Evolutionary conservation across 2,329 filamentous ascomycete genomes (phyloP), one percentile per base, ranked within the genome.

Genomic region (Aspergillus persii): DNA sequence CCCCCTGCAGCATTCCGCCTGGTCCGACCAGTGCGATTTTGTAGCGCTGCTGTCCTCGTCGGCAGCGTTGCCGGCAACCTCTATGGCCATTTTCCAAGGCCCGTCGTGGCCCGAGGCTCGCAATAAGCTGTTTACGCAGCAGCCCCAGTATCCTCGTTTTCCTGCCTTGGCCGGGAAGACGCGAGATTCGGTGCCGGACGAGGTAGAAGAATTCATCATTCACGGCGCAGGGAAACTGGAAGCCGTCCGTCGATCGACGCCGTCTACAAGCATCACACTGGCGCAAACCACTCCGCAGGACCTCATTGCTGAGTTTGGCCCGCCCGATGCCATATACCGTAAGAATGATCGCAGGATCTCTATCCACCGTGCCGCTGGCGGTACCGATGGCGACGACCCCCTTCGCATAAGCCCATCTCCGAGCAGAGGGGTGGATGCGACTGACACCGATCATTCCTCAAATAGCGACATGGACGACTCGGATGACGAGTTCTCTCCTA

Each of bases 221-320:
- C 84, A 92, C 65, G 92, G 91, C 4, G 89, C 88, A 53, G 93
- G 93, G 3, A 86, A 82, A 61, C 77, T 98, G 53, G 91, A 96
- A 72, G 79, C 97, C 2, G 80, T 90, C 53, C 87, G 92, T 61
- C 87, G 90, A 63, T 87, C 87, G 4, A 86, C 79, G 47, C 81
- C 82, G 33, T 84, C 86, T 0, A 86, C 92, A 58, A 87, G 84
- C 78, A 89, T 99, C 56, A 82, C 81, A 2, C 80, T 99, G 0
- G 92, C 92, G 50, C 87, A 95, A 71, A 98, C 94, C 0, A 96
- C 91, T 1, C 91, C 92, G 0, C 95, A 99, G 77, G 92, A 98
- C 66, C 80, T 99, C 2, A 86, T 98, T 23, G 89, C 91, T 59
- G 93, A 96, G 69, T 84, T 99, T 7, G 95, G 95, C 0, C 92